Conservation (phyloP, 164 flowering plant species). For the Saururus chinensis region DNA sequence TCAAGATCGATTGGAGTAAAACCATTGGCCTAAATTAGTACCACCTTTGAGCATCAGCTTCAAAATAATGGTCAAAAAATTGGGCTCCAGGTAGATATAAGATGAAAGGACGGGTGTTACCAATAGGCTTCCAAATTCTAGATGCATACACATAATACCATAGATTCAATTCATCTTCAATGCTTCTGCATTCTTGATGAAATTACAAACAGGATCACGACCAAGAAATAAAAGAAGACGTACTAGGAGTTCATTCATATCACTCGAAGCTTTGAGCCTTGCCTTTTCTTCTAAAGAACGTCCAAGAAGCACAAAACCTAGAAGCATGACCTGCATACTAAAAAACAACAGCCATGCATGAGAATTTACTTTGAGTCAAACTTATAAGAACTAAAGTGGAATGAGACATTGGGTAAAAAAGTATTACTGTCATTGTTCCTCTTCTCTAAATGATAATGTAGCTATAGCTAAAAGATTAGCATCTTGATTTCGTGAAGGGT, state of each 20-base stretch:
- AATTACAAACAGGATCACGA: neutral
- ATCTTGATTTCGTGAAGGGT: too few relatives aligned
- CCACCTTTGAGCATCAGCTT: neutral
- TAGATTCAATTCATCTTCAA: neutral
- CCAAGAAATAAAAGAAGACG: conserved; percentile 8
- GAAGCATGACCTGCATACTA: conserved; percentile 99
- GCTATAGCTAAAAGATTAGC: too few relatives aligned
- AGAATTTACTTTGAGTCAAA: conserved; percentile 12
- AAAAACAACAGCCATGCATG: conserved; percentile 25
- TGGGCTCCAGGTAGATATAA: neutral
- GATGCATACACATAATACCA: too few relatives aligned
- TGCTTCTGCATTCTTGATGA: neutral
- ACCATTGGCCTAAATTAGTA: too few relatives aligned
- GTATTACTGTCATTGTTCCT: too few relatives aligned
- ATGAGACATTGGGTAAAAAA: too few relatives aligned
- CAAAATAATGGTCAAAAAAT: neutral
- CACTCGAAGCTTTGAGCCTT: conserved; percentile 82
- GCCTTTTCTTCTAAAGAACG: conserved; percentile 93
- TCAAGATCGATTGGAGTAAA: too few relatives aligned
- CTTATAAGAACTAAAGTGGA: too few relatives aligned
- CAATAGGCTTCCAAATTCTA: too few relatives aligned
- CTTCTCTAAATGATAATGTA: too few relatives aligned
- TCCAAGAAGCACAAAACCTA: conserved; percentile 94
- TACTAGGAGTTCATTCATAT: conserved; percentile 95
- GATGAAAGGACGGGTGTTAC: neutral